A percentile compares a stretch with the other conserved stretches of the same genome.
Conservation (phyloP, 306 rosid genomes). For the Abrus precatorius region DNA sequence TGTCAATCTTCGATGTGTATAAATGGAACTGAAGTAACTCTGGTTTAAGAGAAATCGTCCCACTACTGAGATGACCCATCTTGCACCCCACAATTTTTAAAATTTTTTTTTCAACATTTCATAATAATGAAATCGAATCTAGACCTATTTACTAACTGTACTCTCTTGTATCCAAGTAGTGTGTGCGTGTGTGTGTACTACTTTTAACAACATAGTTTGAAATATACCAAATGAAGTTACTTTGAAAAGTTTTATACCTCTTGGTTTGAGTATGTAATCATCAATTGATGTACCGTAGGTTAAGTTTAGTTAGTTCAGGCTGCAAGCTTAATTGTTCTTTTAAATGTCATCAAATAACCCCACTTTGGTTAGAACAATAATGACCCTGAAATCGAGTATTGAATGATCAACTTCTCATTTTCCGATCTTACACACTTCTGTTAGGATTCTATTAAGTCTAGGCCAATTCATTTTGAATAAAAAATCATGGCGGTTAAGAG, state of each 20-base stretch:
- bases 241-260: not conserved
- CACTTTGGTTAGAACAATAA: constrained; percentile 23
- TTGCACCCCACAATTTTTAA: too few relatives aligned
- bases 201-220: not conserved
- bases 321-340: constrained; percentile 24
- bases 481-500: constrained; percentile 57
- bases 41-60: not conserved
- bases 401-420: constrained; percentile 43
- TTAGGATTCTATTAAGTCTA: constrained; percentile 39
- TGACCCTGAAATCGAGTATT: constrained; percentile 20
- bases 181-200: not conserved
- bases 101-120: not conserved
- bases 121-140: constrained; percentile 32
- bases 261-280: not conserved
- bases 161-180: not conserved
- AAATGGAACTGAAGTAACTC: not conserved
- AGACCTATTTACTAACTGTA: not conserved
- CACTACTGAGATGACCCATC: too few relatives aligned
- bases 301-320: constrained; percentile 17
- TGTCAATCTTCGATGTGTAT: not conserved
- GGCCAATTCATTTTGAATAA: constrained; percentile 40
- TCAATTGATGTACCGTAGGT: constrained; percentile 5
- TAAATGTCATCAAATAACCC: constrained; percentile 35
- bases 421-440: constrained; percentile 42
- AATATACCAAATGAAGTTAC: not conserved